A percentile compares a stretch with the other conserved stretches of the same genome.
phyloP scores from a whole-genome alignment of 768 basidiomycete genomes.

The Roridomyces roridus region DNA sequence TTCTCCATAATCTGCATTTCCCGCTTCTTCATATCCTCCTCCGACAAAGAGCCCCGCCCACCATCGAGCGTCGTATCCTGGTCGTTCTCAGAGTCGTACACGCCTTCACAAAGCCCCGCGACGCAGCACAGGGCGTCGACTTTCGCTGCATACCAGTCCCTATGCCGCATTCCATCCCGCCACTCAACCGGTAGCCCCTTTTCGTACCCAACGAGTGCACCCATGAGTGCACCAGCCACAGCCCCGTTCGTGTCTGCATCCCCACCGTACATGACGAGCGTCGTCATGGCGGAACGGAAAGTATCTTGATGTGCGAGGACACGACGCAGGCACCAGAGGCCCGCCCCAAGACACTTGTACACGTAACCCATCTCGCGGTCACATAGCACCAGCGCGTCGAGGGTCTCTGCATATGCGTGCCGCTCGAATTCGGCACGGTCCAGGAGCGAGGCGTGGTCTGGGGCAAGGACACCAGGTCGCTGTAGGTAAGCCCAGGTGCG shows the following conservation, averaged over 20 bases:
- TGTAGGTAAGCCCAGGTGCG: constrained; percentile 24
- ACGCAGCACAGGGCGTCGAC: constrained; percentile 19
- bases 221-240: constrained; percentile 29
- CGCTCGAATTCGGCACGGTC: constrained; percentile 23
- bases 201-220: constrained; percentile 25
- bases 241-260: constrained; percentile 31
- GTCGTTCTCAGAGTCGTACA: constrained; percentile 22
- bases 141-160: constrained; percentile 24
- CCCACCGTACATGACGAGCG: constrained; percentile 27
- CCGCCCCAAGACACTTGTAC: constrained; percentile 29
- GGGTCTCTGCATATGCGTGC: constrained; percentile 24
- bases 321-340: constrained; percentile 28
- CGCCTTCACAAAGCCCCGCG: constrained; percentile 13
- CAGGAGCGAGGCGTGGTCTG: constrained; percentile 10
- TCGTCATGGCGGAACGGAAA: constrained; percentile 27
- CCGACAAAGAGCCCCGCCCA: constrained; percentile 23
- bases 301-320: constrained; percentile 22
- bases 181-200: constrained; percentile 28
- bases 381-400: constrained; percentile 20
- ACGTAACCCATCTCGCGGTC: constrained; percentile 28
- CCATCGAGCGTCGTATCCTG: constrained; percentile 23
- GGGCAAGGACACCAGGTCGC: background rate
- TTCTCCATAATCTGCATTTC: constrained; percentile 28
- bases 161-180: constrained; percentile 27
- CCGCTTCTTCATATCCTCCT: constrained; percentile 25